Evolutionary conservation across 192 early-diverging fungal species (phyloP).

Genomic region (Umbelopsis sp.): DNA sequence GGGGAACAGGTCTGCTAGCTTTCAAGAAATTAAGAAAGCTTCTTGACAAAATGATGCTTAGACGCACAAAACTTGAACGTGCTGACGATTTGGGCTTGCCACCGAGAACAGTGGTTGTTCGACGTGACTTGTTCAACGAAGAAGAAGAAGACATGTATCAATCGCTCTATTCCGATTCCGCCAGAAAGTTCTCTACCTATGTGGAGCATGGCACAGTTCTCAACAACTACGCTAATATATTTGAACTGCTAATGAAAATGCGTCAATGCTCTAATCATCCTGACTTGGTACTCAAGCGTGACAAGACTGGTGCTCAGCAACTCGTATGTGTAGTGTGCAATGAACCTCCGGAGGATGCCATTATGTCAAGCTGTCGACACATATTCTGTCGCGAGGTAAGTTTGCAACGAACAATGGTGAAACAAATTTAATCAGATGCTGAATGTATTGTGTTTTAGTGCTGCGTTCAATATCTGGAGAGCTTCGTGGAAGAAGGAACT

Average conservation of each 20-base stretch:
- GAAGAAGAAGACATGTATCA: conserved; percentile 92
- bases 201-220: conserved; percentile 79
- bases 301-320: conserved; percentile 55
- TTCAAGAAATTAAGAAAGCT: conserved; percentile 77
- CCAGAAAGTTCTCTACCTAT: conserved; percentile 81
- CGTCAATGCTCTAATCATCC: conserved; percentile 92
- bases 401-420: conserved; percentile 39
- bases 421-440: background rate
- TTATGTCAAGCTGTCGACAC: conserved; percentile 83
- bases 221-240: conserved; percentile 94
- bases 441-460: conserved; percentile 19
- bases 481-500: conserved; percentile 31
- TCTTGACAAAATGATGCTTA: conserved; percentile 86
- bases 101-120: conserved; percentile 77
- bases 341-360: conserved; percentile 77
- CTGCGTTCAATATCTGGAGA: conserved; percentile 37
- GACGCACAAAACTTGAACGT: conserved; percentile 88
- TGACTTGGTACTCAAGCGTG: conserved; percentile 68
- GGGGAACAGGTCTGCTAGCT: conserved; percentile 59
- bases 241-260: conserved; percentile 89
- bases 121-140: conserved; percentile 83
- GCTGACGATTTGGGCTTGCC: conserved; percentile 88
- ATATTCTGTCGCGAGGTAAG: conserved; percentile 90
- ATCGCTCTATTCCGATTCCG: conserved; percentile 75
- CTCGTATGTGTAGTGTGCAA: conserved; percentile 87